These are phyloP conservation scores for Nakazawaea sp. DNA, from an alignment of 805 yeast genomes.

Conservation along the genomic window DNA sequence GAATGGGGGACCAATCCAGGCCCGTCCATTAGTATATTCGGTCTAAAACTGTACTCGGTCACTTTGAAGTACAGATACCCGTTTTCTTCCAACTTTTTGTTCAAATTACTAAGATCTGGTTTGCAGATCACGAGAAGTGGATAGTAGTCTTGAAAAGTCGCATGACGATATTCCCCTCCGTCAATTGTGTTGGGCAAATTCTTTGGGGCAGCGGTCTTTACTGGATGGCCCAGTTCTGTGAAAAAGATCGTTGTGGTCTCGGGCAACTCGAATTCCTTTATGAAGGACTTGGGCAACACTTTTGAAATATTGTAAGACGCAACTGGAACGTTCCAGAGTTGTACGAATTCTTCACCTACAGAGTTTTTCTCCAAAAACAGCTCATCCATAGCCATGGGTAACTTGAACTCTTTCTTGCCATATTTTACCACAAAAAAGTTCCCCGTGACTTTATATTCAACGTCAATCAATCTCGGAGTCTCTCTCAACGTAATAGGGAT, in stretches of 20 bases:
- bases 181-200: slow-evolving; percentile 4
- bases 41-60: slow-evolving; percentile 18
- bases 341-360: neutral
- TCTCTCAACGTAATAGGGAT: slow-evolving; percentile 14
- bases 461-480: slow-evolving; percentile 12
- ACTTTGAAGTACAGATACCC: slow-evolving; percentile 12
- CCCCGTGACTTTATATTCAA: slow-evolving; percentile 13
- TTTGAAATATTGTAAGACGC: neutral
- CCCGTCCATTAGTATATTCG: slow-evolving; percentile 19
- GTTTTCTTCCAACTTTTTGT: slow-evolving; percentile 8
- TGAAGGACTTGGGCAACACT: slow-evolving; percentile 2
- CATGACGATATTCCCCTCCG: slow-evolving; percentile 11
- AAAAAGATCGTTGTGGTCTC: slow-evolving; percentile 15
- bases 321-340: slow-evolving; percentile 1
- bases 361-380: neutral
- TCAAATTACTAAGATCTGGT: slow-evolving; percentile 15
- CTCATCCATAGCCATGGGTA: slow-evolving; percentile 1
- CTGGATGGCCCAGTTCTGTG: slow-evolving; percentile 19
- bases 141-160: slow-evolving; percentile 24
- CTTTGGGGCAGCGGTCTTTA: slow-evolving; percentile 17
- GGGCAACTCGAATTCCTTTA: neutral
- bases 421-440: slow-evolving; percentile 6
- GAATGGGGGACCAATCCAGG: neutral
- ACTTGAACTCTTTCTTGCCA: neutral
- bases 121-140: slow-evolving; percentile 20